Evolutionary conservation across 495 filamentous ascomycete species (phyloP), one percentile per base, ranked within the genome.

Genomic region (Acidomyces sp.): DNA sequence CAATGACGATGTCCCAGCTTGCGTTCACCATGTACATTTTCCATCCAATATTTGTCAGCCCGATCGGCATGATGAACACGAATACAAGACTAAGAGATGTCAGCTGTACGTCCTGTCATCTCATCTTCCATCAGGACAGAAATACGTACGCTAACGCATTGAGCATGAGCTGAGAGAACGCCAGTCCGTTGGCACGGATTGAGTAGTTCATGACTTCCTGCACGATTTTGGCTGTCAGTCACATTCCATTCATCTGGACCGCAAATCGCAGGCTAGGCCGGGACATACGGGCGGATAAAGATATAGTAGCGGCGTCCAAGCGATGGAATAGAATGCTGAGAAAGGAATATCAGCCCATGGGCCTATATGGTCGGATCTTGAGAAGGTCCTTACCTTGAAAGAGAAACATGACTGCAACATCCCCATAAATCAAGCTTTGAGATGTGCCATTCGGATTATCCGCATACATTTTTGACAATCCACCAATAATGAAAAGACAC

Each of bases 241-340:
- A n/a, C 26, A n/a, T 29, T 9, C 26, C n/a, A n/a, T n/a, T n/a
- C n/a, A n/a, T n/a, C n/a, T n/a, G n/a, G n/a, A n/a, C n/a, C n/a
- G n/a, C n/a, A n/a, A n/a, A n/a, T n/a, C n/a, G n/a, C n/a, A n/a
- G n/a, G n/a, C n/a, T n/a, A n/a, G n/a, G n/a, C n/a, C n/a, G n/a
- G n/a, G n/a, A n/a, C n/a, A n/a, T n/a, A n/a, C n/a, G n/a, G 68
- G 63, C 19, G 75, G 74, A 40, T 78, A 76, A 17, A 74, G 65
- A 41, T 65, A 68, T 17, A 74, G 63, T 19, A 78, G 62, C 9
- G 74, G 73, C 12, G 72, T 77, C 59, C 40, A 43, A 12, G 40
- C 40, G 7, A 43, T 26, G 22, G 27, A 39, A 32, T 43, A 43
- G 31, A 43, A 43, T n/a, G n/a, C n/a, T n/a, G n/a, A n/a, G n/a